Evolutionary conservation across 768 basidiomycete species (phyloP), one percentile per base, ranked within the genome.

Genomic region (Lactifluus hygrophoroides): DNA sequence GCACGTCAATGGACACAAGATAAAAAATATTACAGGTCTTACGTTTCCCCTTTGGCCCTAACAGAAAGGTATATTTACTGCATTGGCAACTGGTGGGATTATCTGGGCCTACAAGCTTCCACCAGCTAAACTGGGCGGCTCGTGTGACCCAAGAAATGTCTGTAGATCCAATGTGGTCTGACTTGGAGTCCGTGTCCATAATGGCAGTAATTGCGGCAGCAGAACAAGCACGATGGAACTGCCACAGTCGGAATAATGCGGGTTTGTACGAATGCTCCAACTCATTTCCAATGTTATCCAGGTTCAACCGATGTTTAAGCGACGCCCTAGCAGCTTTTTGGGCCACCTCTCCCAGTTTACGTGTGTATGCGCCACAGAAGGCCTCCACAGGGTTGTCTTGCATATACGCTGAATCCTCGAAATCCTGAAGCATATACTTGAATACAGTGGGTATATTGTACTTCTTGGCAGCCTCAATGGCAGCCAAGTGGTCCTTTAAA

Each of bases 281-380:
- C 27, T 45, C 25, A 17, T 44, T 37, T 16, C 40, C 53, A n/a
- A 54, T 9, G 30, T 1, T n/a, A 5, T 60, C 53, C 40, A 55
- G 13, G 3, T 5, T 46, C 53, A 60, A 11, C 25, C 17, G 28
- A 43, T 11, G 21, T 9, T 45, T 25, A n/a, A 59, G 52, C 19
- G 51, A 59, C n/a, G 52, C 52, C n/a, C 32, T 54, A 13, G 58
- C 56, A 3, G 56, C 56, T 17, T 35, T 5, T 13, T 49, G 50
- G 10, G 25, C 37, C 0, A 17, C 23, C 5, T 46, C 45, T 23
- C 37, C 34, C 34, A 55, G 21, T 38, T 55, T 8, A 23, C 5
- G 14, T 8, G 34, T 27, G 23, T 40, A 47, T 5, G 25, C 35
- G 8, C 4, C 27, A 17, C 54, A 55, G 25, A 55, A 55, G 3